phyloP scores from a whole-genome alignment of 1,284 basidiomycete species.

The Naganishia sp. region DNA sequence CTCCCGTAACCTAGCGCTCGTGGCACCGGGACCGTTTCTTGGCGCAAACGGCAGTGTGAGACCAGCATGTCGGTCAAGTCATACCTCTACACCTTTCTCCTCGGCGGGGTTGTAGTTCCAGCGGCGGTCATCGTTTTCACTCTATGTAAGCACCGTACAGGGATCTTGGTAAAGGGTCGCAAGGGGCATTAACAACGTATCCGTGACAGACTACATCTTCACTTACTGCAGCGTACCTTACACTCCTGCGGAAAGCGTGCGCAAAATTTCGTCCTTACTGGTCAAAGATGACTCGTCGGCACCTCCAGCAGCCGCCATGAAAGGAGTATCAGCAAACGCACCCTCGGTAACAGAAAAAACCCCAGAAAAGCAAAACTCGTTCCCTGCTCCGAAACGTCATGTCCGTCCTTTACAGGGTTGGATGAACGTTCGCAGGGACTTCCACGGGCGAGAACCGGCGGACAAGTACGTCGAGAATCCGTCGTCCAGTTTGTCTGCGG shows the following conservation, averaged over 20 bases:
- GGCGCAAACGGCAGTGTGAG: background rate
- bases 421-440: constrained; percentile 20
- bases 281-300: background rate
- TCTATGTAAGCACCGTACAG: constrained; percentile 48
- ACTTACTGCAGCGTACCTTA: constrained; percentile 18
- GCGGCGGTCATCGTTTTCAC: constrained; percentile 66
- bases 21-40: background rate
- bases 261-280: constrained; percentile 8
- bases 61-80: constrained; percentile 28
- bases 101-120: constrained; percentile 83
- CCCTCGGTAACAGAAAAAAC: background rate
- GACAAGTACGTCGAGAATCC: background rate
- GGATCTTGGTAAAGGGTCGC: background rate
- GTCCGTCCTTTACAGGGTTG: constrained; percentile 17
- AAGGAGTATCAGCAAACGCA: background rate
- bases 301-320: background rate
- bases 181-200: background rate
- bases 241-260: constrained; percentile 10
- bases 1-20: no score
- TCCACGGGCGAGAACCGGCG: constrained; percentile 1
- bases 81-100: constrained; percentile 70
- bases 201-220: constrained; percentile 12
- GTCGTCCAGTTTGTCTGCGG: background rate
- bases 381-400: constrained; percentile 20
- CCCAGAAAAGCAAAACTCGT: background rate